Evolutionary conservation across 768 basidiomycete genomes (phyloP).

Genomic region (Lactarius indigo): DNA sequence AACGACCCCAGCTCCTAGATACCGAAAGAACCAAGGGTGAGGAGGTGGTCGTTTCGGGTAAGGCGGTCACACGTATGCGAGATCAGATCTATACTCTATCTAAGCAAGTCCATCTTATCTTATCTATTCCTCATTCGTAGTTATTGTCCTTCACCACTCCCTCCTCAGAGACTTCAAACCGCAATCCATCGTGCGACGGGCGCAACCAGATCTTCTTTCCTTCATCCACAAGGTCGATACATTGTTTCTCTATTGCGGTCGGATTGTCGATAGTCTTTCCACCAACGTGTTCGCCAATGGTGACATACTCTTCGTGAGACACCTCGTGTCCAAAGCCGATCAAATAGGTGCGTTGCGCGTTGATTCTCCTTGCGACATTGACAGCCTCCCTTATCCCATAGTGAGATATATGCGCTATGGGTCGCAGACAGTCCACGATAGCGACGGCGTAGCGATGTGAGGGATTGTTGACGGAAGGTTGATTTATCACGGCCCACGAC

Average conservation of each 20-base stretch:
- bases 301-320: constrained; percentile 71
- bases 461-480: constrained; percentile 28
- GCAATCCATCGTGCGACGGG: constrained; percentile 73
- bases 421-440: constrained; percentile 73
- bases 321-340: constrained; percentile 77
- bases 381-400: constrained; percentile 69
- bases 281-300: constrained; percentile 53
- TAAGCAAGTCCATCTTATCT: background rate
- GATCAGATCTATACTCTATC: constrained; percentile 4
- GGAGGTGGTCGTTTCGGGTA: background rate
- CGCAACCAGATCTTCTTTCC: constrained; percentile 56
- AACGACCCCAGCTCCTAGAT: constrained; percentile 39
- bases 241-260: constrained; percentile 37
- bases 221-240: constrained; percentile 46
- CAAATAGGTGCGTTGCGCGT: constrained; percentile 63
- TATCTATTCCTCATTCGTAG: constrained; percentile 34
- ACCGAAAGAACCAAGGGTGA: background rate
- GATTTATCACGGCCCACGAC: constrained; percentile 53
- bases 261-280: constrained; percentile 30
- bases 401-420: constrained; percentile 70
- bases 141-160: constrained; percentile 50
- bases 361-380: constrained; percentile 49
- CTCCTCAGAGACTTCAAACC: constrained; percentile 44
- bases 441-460: constrained; percentile 46
- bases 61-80: background rate